Base-by-base conservation (phyloP, 73 alveolate species). In the Tetrahymena thermophila region DNA sequence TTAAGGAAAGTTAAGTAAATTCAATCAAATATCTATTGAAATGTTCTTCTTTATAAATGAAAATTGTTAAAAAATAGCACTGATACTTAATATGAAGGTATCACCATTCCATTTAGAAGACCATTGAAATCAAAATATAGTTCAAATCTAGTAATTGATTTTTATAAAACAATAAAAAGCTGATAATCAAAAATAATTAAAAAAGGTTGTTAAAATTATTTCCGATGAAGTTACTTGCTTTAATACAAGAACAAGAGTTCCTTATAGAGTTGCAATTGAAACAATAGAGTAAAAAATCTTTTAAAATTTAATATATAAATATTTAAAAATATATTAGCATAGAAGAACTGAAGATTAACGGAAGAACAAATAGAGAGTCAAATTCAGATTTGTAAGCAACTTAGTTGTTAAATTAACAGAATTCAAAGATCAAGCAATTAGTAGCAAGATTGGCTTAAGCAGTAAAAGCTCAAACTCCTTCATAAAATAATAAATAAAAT, bases 171-270 rank as follows among this genome's bases (percentile, higher is more conserved):
- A n/a, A 0, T 1, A 71, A 11, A 71, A 23, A 19, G n/a, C 4
- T 71, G 13, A 71, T 40, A 7, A 71, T 28, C 0, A 1, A 71
- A 25, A n/a, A 28, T 25, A 11, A n/a, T 13, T 0, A 7, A 4
- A 11, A 40, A n/a, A 96, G 94, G 96, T 98, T 31, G 99, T 98
- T 19, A 96, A 98, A 89, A 96, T 98, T 83, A 97, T 97, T 5
- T 96, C 96, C 5, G 98, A 98, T 35, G 97, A 98, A 96, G 96
- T 98, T 34, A 96, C 97, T 58, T 98, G 99, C 85, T 98, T 97
- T 94, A 97, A 98, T 25, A 97, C 99, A 11, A 98, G 98, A 94
- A 98, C 98, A 94, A 96, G 99, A 93, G 99, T 98, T 7, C 99
- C 99, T 17, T 97, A 98, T 34, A 98, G 98, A 95, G 96, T 98